Base-by-base conservation (phyloP, 2,329 filamentous ascomycete genomes). In the Trichoderma semiorbis region DNA sequence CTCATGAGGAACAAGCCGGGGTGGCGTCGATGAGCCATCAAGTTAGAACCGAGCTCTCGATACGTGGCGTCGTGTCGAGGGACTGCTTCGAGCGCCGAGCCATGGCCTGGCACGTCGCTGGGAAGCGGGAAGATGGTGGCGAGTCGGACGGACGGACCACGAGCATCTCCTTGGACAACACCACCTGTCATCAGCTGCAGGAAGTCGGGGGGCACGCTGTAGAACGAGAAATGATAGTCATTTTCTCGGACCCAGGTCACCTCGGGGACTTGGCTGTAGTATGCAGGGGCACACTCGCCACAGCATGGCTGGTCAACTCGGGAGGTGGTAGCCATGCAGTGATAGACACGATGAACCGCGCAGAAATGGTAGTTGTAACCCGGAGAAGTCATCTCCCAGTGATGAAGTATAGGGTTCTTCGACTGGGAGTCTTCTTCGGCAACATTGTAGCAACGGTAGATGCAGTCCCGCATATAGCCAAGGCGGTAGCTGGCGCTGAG, bases 221-320 rank as follows among this genome's bases (percentile, higher is more conserved):
- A 12, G 47, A 53, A 53, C 5, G 47, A 21, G 47, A 53, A 53
- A 12, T 53, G 21, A 14, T 74, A 2, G 60, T 81, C 80, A 3
- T 70, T 57, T 1, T 32, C 39, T 7, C 57, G 71, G 26, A 76
- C 12, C 79, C 79, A 80, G 26, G 58, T 16, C 3, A 73, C 75
- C 7, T 47, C 18, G n/a, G 65, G 47, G 12, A 63, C 30, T 4
- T 63, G 30, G 58, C 75, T 26, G 62, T 75, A 80, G 73, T 77
- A 80, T 8, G 80, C 60, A 21, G 76, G 76, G 24, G 80, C 77
- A 53, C 80, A 81, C 68, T 81, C 80, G 73, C 79, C 80, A 36
- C 79, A 81, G 3, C 72, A 65, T 1, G 80, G 80, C 61, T 81
- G 80, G 1, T n/a, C 7, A 6, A 60, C 64, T 14, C 39, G 28